Evolutionary conservation across 202 grass and related monocot genomes (phyloP).

Genomic region (Panicum hallii): DNA sequence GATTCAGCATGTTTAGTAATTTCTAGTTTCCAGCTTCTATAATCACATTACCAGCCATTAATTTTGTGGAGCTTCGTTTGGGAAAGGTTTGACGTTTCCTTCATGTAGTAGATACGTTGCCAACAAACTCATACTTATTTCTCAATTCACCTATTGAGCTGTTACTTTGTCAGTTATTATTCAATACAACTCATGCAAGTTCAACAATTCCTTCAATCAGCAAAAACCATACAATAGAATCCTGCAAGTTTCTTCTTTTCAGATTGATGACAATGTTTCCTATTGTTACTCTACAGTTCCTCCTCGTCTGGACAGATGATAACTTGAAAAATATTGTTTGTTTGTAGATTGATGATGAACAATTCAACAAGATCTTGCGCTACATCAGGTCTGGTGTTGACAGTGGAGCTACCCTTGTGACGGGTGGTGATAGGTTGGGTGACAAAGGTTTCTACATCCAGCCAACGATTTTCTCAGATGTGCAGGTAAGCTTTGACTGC

Average conservation of each 20-base stretch:
- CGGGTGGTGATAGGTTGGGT: conserved; percentile 77
- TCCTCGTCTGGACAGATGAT: not conserved
- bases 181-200: not conserved
- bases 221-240: not conserved
- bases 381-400: conserved; percentile 79
- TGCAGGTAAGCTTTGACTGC: conserved; percentile 60
- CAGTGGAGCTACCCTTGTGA: conserved; percentile 70
- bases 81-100: conserved; percentile 7
- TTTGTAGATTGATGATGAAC: conserved; percentile 79
- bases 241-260: not conserved
- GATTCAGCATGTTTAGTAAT: not conserved
- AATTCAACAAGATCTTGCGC: conserved; percentile 84
- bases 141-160: not conserved
- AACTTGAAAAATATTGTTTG: not conserved
- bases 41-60: not conserved
- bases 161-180: not conserved
- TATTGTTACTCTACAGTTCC: not conserved
- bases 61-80: not conserved
- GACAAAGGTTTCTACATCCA: conserved; percentile 92
- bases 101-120: not conserved
- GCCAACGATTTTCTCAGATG: conserved; percentile 94
- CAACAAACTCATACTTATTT: not conserved
- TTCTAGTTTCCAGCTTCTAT: not conserved
- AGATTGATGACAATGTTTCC: not conserved
- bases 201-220: not conserved